Evolutionary conservation across 768 basidiomycete species (phyloP).

Genomic region (Mycena leptocephala): DNA sequence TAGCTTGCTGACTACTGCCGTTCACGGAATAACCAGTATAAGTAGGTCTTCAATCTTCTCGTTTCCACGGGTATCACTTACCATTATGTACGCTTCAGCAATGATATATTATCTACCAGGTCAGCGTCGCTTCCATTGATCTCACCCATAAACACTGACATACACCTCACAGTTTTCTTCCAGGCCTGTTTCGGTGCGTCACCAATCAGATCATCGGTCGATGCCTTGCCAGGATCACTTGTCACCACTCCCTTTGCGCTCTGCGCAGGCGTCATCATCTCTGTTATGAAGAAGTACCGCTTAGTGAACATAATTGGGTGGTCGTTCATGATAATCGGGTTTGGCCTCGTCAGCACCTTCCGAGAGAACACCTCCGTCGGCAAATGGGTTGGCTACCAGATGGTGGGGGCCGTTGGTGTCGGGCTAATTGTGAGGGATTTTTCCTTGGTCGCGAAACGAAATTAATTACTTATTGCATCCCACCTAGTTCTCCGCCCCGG

Average conservation of each 20-base stretch:
- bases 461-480: background rate
- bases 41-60: conserved; percentile 27
- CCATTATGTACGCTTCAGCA: conserved; percentile 24
- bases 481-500: conserved; percentile 31
- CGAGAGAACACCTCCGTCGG: conserved; percentile 36
- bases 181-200: conserved; percentile 57
- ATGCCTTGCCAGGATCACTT: conserved; percentile 51
- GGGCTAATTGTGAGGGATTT: conserved; percentile 1
- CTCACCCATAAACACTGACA: background rate
- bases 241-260: conserved; percentile 56
- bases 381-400: conserved; percentile 46
- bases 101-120: conserved; percentile 52
- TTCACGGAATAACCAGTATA: conserved; percentile 39
- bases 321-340: conserved; percentile 52
- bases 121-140: background rate
- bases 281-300: conserved; percentile 50
- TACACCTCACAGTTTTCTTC: conserved; percentile 52
- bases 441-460: background rate
- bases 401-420: conserved; percentile 28
- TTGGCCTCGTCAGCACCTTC: conserved; percentile 49
- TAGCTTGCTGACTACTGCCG: conserved; percentile 49
- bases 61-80: background rate
- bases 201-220: conserved; percentile 54
- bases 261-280: conserved; percentile 50
- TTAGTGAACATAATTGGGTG: conserved; percentile 53